Evolutionary conservation across 106 monocot genomes (phyloP).

Genomic region (Gastrodia elata): DNA sequence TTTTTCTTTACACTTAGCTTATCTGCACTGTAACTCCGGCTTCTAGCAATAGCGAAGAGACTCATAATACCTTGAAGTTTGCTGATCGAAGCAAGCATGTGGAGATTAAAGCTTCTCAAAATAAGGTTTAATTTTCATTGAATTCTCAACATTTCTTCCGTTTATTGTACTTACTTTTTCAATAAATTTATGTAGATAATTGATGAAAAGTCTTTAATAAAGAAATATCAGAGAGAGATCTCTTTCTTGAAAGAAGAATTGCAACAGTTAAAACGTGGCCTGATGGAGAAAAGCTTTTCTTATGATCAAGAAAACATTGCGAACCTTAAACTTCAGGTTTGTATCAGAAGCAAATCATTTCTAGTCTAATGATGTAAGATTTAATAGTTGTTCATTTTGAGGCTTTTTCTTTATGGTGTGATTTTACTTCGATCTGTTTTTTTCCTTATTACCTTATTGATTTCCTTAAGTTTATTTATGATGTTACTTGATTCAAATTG

Average conservation of each 20-base stretch:
- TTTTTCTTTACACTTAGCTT: conserved; percentile 36
- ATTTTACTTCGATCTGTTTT: background rate
- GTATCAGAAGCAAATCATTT: background rate
- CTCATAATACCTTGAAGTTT: conserved; percentile 97
- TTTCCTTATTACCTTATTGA: background rate
- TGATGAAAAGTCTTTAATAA: conserved; percentile 96
- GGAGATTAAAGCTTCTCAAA: conserved; percentile 91
- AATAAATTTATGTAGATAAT: conserved; percentile 53
- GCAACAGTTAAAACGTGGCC: conserved; percentile 75
- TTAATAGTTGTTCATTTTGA: background rate
- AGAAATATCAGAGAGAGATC: conserved; percentile 97
- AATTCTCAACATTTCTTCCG: background rate
- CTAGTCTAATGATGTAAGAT: background rate
- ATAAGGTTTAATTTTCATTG: conserved; percentile 45
- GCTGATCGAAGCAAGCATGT: conserved; percentile 91
- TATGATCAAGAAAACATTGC: conserved; percentile 85
- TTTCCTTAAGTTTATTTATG: too few species aligned
- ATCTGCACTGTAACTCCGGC: conserved; percentile 96
- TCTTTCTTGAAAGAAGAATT: conserved; percentile 76
- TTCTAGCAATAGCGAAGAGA: conserved; percentile 95
- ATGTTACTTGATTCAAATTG: too few species aligned
- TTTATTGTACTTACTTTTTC: background rate
- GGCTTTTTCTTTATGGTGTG: background rate
- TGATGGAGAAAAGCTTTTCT: conserved; percentile 53
- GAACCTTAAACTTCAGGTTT: conserved; percentile 85